A percentile compares a stretch with the other conserved stretches of the same genome.
Evolutionary conservation across 441 rosid species (phyloP).

Genomic region (Brassica balearica): DNA sequence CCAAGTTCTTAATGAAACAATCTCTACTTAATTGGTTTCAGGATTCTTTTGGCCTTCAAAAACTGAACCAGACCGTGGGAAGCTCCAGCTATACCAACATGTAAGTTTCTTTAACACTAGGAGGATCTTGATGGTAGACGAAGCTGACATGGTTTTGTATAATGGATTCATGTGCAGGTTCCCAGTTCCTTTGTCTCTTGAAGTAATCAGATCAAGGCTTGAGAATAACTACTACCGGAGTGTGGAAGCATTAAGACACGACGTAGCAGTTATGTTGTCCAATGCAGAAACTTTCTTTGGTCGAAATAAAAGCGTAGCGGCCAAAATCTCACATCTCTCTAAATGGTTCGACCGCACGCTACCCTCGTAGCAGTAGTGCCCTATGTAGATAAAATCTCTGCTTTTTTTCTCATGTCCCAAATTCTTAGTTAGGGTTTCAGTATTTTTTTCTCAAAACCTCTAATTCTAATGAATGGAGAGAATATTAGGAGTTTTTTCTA

Average conservation of each 20-base stretch:
- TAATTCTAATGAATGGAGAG: conserved; percentile 12
- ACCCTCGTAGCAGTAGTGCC: conserved; percentile 50
- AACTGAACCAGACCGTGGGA: conserved; percentile 75
- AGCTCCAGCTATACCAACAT: conserved; percentile 82
- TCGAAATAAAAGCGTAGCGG: conserved; percentile 43
- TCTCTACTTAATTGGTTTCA: conserved; percentile 51
- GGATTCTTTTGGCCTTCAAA: conserved; percentile 86
- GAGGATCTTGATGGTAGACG: neutral
- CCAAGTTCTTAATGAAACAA: conserved; percentile 21
- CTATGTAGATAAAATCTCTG: conserved; percentile 27
- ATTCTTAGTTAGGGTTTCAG: conserved; percentile 34
- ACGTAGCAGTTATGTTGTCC: conserved; percentile 65
- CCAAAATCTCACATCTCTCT: conserved; percentile 58
- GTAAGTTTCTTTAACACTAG: conserved; percentile 48
- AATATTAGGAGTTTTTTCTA: neutral
- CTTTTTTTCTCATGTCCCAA: conserved; percentile 14
- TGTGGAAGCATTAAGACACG: conserved; percentile 80
- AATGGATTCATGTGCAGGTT: conserved; percentile 61
- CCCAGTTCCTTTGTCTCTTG: conserved; percentile 86
- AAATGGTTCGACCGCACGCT: conserved; percentile 60
- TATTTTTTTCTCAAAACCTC: neutral
- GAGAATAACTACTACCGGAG: conserved; percentile 86
- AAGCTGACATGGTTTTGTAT: conserved; percentile 27
- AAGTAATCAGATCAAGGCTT: conserved; percentile 71
- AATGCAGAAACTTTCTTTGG: conserved; percentile 74